Evolutionary conservation across 2,329 filamentous ascomycete genomes (phyloP), one percentile per base, ranked within the genome.

Genomic region (Botrytis fragariae): DNA sequence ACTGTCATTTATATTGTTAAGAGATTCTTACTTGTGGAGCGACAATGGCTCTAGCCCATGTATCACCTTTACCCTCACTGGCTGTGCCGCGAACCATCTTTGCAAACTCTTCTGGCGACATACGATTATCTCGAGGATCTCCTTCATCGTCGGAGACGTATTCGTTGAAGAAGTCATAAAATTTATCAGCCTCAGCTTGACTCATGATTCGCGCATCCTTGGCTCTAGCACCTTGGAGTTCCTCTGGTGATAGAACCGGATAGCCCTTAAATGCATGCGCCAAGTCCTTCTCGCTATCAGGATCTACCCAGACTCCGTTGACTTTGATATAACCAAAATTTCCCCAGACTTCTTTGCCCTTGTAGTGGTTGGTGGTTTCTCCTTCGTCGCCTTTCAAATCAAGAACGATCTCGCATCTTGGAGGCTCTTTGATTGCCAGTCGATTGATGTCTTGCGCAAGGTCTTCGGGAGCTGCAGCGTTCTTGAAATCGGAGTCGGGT

Each of bases 81-180:
- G 57, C 79, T 81, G 71, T 80, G 77, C 74, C 79, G 74, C 54
- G 79, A 80, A 69, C 82, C 83, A 73, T 83, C 76, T 45, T 83
- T 77, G 79, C 81, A 82, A 86, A 87, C 0, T 82, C 85, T 73
- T 80, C 82, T 1, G 84, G 83, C 0, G 82, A 83, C 42, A 87
- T 83, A 1, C 81, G 82, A 1, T 80, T 81, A 6, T 79, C 77
- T 6, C 79, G 75, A 0, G 81, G 79, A 35, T 81, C 81, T 2
- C 83, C 84, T 73, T 87, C 85, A 16, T 80, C 79, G 63, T 86
- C 84, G 0, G 81, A 82, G 32, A 82, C 79, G 45, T 81, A 81
- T 48, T 77, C 73, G 1, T 73, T 59, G 60, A 57, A 73, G 35
- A 45, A 69, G 4, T 76, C 64, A 62, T 79, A 81, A 35, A 79